Conservation (phyloP, 2,329 filamentous ascomycete genomes). For the Calonectria hawksworthii region DNA sequence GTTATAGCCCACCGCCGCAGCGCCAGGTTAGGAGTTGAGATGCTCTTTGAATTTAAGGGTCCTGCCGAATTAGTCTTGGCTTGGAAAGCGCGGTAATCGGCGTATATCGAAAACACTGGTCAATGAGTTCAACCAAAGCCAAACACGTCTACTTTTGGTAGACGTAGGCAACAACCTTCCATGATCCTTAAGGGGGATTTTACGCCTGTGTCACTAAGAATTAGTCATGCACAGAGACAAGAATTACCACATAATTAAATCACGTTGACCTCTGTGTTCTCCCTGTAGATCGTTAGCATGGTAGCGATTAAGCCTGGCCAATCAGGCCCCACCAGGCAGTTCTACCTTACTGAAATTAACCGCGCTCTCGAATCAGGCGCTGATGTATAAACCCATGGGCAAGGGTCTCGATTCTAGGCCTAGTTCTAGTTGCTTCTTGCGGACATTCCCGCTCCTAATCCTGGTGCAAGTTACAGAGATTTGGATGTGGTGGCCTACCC, state of each 20-base stretch:
- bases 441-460: too few relatives aligned
- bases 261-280: not conserved
- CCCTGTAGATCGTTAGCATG: not conserved
- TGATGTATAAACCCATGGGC: not conserved
- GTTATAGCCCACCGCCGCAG: not conserved
- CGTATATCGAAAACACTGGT: not conserved
- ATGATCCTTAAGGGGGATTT: too few relatives aligned
- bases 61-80: not conserved
- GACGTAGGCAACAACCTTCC: not conserved
- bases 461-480: not conserved
- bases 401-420: rapidly evolving
- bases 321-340: not conserved
- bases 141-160: not conserved
- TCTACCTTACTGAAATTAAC: not conserved
- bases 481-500: not conserved
- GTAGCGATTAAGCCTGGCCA: not conserved
- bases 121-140: not conserved
- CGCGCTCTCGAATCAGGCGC: not conserved
- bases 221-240: too few relatives aligned
- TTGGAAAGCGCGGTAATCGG: not conserved
- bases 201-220: not conserved
- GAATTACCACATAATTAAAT: not conserved
- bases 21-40: not conserved
- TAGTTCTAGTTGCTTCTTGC: not conserved
- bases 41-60: not conserved